Conservation (phyloP, 164 flowering plant species). For the Stephania yunnanensis region DNA sequence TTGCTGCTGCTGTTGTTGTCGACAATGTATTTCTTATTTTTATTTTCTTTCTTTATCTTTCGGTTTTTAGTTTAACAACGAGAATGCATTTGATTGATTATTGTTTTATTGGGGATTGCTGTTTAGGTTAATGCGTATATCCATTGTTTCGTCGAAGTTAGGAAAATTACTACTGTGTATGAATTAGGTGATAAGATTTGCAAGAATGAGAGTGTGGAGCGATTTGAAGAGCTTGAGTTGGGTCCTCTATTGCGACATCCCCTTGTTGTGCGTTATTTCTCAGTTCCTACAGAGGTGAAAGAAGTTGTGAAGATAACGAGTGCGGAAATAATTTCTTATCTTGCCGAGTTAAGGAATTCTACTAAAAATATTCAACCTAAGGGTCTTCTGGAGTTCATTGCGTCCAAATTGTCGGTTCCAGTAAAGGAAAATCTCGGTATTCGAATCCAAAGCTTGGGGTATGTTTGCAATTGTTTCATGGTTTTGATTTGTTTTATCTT, state of each 20-base stretch:
- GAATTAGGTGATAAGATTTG: conserved; percentile 78
- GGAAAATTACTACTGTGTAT: conserved; percentile 58
- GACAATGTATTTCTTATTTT: too few species aligned
- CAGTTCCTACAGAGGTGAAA: conserved; percentile 32
- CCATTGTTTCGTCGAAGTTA: conserved; percentile 73
- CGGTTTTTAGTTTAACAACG: too few species aligned
- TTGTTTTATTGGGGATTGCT: neutral
- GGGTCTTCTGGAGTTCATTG: conserved; percentile 56
- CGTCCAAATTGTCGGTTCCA: conserved; percentile 33
- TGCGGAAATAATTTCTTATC: conserved; percentile 47
- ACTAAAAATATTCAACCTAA: conserved; percentile 34
- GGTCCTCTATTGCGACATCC: conserved; percentile 85
- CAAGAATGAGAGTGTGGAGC: conserved; percentile 56
- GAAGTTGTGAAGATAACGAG: conserved; percentile 48
- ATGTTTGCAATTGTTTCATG: conserved; percentile 19
- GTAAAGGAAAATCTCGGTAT: conserved; percentile 55
- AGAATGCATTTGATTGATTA: too few species aligned
- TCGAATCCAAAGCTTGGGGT: conserved; percentile 78
- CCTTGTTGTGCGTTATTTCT: conserved; percentile 67
- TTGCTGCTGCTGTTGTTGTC: too few species aligned
- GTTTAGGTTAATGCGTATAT: conserved; percentile 73
- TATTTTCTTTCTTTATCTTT: too few species aligned
- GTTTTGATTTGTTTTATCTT: neutral
- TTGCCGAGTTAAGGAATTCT: conserved; percentile 33
- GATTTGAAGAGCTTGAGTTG: conserved; percentile 74